Evolutionary conservation across 1,139 yeast species (phyloP).

Genomic region (Groenewaldozyma sp.): DNA sequence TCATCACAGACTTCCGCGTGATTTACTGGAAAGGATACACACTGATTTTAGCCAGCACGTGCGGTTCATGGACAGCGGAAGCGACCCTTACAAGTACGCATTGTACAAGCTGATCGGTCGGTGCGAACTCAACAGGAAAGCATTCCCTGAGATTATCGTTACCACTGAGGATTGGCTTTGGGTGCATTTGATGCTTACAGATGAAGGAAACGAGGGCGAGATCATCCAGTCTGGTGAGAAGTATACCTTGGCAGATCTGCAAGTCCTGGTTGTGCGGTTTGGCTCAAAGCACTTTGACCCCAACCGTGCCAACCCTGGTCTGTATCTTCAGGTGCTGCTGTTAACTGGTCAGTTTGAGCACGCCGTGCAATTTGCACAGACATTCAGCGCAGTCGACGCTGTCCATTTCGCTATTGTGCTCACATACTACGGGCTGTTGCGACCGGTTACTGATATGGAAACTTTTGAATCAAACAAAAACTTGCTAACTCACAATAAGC

Average conservation of each 20-base stretch:
- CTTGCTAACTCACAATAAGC: neutral
- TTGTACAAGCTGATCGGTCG: constrained; percentile 87
- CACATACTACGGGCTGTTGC: constrained; percentile 63
- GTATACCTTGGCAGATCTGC: constrained; percentile 67
- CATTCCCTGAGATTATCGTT: constrained; percentile 66
- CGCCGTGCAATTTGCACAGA: constrained; percentile 65
- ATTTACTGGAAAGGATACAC: constrained; percentile 60
- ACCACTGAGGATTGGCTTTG: constrained; percentile 96
- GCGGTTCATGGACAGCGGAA: constrained; percentile 52
- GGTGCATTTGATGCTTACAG: constrained; percentile 75
- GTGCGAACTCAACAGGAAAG: constrained; percentile 70
- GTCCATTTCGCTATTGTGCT: constrained; percentile 84
- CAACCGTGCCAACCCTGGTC: constrained; percentile 51
- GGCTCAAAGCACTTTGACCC: constrained; percentile 67
- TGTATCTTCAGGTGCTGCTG: constrained; percentile 67
- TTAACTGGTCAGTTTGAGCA: constrained; percentile 74
- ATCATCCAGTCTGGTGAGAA: constrained; percentile 53
- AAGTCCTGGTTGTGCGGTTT: constrained; percentile 56
- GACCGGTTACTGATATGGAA: constrained; percentile 34
- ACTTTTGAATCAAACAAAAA: constrained; percentile 8
- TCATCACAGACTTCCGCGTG: constrained; percentile 49
- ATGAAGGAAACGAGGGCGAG: constrained; percentile 39
- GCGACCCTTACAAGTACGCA: constrained; percentile 89
- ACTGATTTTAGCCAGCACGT: constrained; percentile 82
- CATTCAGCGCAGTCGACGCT: constrained; percentile 70